These are phyloP conservation scores for Didymella pomorum DNA, from an alignment of 2,329 filamentous ascomycete species.

Conservation along the genomic window DNA sequence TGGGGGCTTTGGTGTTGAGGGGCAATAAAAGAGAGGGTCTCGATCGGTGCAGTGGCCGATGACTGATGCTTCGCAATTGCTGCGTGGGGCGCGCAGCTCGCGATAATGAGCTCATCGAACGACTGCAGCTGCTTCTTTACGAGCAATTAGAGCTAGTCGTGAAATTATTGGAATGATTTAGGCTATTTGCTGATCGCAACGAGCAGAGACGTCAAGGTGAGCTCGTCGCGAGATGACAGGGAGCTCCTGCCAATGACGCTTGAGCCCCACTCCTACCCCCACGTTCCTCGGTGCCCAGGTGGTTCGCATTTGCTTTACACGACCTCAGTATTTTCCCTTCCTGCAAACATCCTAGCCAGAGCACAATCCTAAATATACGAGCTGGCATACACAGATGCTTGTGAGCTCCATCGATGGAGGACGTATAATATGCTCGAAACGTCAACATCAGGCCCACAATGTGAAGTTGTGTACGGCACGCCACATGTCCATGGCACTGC, in stretches of 20 bases:
- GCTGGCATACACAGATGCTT: neutral
- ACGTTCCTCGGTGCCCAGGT: slow-evolving; percentile 5
- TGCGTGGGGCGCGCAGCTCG: slow-evolving; percentile 20
- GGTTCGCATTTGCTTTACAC: neutral
- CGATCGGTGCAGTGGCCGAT: slow-evolving; percentile 32
- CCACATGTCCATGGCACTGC: slow-evolving; percentile 10
- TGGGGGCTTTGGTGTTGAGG: slow-evolving; percentile 19
- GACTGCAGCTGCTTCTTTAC: neutral
- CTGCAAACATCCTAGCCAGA: neutral
- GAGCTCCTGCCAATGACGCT: slow-evolving; percentile 15
- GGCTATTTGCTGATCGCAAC: slow-evolving; percentile 19
- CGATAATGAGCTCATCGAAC: slow-evolving; percentile 13
- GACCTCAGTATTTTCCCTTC: neutral
- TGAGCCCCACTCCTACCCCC: slow-evolving; percentile 12
- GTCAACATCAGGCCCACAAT: neutral
- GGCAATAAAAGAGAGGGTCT: slow-evolving; percentile 9
- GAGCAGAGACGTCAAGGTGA: slow-evolving; percentile 11
- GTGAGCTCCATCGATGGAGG: neutral
- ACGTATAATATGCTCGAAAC: neutral
- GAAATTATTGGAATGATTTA: neutral
- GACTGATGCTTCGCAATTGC: slow-evolving; percentile 40
- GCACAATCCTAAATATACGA: no score
- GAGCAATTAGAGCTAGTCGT: slow-evolving; percentile 9
- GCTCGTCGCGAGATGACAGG: slow-evolving; percentile 11
- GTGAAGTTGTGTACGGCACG: slow-evolving; percentile 4